A percentile compares a stretch with the other conserved stretches of the same genome.
Conservation (phyloP, 208 protist genomes). For the Porcisia deanei region DNA sequence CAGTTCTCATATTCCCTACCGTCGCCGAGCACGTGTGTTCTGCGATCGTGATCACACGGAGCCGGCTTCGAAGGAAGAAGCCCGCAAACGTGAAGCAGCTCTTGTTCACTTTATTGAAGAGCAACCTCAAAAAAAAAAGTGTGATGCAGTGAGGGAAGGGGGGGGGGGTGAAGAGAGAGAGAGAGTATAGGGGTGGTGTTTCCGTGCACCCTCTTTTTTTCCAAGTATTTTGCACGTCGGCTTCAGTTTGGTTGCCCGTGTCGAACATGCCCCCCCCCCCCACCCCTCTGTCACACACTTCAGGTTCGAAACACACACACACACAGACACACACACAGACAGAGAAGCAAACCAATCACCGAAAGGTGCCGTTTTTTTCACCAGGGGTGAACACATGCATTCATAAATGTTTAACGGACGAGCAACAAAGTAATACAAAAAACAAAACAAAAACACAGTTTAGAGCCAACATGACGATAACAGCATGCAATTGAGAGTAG, state of each 20-base stretch:
- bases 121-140: no score
- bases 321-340: constrained; percentile 7
- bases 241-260: not conserved
- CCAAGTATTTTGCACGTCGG: not conserved
- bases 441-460: not conserved
- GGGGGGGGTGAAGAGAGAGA: not conserved
- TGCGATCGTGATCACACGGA: not conserved
- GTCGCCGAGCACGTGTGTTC: not conserved
- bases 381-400: not conserved
- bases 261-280: not conserved
- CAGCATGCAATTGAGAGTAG: not conserved
- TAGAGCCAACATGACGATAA: not conserved
- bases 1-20: not conserved
- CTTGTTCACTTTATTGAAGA: not conserved
- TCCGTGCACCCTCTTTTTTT: not conserved
- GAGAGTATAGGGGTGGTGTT: not conserved
- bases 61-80: not conserved
- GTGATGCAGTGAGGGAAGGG: not conserved
- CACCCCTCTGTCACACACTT: not conserved
- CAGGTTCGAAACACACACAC: not conserved
- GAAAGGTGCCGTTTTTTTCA: not conserved
- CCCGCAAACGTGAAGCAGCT: not conserved
- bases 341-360: not conserved
- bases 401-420: no score
- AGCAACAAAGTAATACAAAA: not conserved